A percentile compares a stretch with the other conserved stretches of the same genome.
phyloP scores from a whole-genome alignment of 2,329 filamentous ascomycete species.

The Falciphora oryzae region DNA sequence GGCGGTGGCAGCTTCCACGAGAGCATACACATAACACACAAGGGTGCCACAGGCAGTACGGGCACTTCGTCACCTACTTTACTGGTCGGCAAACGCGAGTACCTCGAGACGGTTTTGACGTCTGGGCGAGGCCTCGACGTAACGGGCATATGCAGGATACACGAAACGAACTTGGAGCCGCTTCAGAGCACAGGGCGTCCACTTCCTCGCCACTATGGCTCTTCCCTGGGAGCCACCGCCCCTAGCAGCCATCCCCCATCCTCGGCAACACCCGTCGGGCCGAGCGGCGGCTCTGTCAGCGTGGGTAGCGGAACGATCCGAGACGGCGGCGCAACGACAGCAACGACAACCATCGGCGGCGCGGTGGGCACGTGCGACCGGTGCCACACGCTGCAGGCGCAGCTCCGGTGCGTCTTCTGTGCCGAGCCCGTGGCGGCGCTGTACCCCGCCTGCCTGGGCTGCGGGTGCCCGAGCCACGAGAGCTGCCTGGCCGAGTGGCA shows the following conservation, averaged over 20 bases:
- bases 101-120: conserved; percentile 42
- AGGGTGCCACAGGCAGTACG: conserved; percentile 14
- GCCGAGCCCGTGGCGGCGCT: conserved; percentile 53
- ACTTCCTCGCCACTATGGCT: conserved; percentile 28
- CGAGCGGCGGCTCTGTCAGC: too few species aligned
- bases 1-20: neutral
- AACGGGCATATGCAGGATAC: conserved; percentile 55
- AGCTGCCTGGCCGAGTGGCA: conserved; percentile 55
- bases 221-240: neutral
- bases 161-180: conserved; percentile 58
- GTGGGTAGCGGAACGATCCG: too few species aligned
- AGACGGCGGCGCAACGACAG: conserved; percentile 43
- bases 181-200: conserved; percentile 35
- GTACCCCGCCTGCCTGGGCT: conserved; percentile 56
- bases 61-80: conserved; percentile 33
- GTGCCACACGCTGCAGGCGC: conserved; percentile 49
- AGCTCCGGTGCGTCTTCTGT: conserved; percentile 58
- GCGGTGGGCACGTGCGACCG: conserved; percentile 43
- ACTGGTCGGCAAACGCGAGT: conserved; percentile 47
- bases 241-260: neutral
- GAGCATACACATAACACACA: neutral
- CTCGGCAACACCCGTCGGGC: neutral
- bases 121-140: conserved; percentile 56
- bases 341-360: conserved; percentile 38
- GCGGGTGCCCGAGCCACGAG: conserved; percentile 57